Evolutionary conservation across 2,329 filamentous ascomycete species (phyloP).

Genomic region (Berkeleyomyces rouxiae): DNA sequence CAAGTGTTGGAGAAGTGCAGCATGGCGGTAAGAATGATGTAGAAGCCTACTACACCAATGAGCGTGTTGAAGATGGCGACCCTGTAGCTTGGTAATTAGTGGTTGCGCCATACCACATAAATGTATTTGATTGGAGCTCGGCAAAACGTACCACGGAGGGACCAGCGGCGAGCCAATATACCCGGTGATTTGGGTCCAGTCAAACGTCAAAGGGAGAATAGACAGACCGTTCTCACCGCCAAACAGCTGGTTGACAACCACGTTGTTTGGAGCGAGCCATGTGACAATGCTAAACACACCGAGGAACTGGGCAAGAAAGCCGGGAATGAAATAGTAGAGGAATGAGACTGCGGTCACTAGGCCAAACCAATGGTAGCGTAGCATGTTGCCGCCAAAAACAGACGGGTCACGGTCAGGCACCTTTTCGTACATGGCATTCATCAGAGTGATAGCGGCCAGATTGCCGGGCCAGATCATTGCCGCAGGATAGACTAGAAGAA

Average conservation of each 20-base stretch:
- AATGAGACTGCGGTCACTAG: slow-evolving; percentile 41
- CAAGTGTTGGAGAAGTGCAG: slow-evolving; percentile 51
- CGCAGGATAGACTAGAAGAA: slow-evolving; percentile 37
- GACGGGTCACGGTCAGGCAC: slow-evolving; percentile 32
- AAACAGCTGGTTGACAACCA: slow-evolving; percentile 56
- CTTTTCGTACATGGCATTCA: slow-evolving; percentile 56
- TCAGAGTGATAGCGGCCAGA: slow-evolving; percentile 47
- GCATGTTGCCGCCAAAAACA: slow-evolving; percentile 46
- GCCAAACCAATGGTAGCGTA: slow-evolving; percentile 48
- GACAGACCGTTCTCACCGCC: slow-evolving; percentile 52
- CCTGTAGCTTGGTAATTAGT: slow-evolving; percentile 22
- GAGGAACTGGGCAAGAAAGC: slow-evolving; percentile 50
- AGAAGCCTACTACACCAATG: slow-evolving; percentile 49
- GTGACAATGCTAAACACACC: slow-evolving; percentile 56
- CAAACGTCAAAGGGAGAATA: slow-evolving; percentile 55
- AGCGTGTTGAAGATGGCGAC: slow-evolving; percentile 58
- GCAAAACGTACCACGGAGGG: slow-evolving; percentile 41
- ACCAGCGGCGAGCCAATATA: slow-evolving; percentile 53
- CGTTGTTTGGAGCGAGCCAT: slow-evolving; percentile 53
- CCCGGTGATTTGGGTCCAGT: slow-evolving; percentile 58
- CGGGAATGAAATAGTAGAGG: slow-evolving; percentile 52
- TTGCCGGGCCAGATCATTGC: slow-evolving; percentile 62
- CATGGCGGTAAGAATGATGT: slow-evolving; percentile 38
- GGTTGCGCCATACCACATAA: background rate
- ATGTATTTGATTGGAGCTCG: background rate